phyloP scores from a whole-genome alignment of 2,329 filamentous ascomycete genomes.

The Bisporella sp. region DNA sequence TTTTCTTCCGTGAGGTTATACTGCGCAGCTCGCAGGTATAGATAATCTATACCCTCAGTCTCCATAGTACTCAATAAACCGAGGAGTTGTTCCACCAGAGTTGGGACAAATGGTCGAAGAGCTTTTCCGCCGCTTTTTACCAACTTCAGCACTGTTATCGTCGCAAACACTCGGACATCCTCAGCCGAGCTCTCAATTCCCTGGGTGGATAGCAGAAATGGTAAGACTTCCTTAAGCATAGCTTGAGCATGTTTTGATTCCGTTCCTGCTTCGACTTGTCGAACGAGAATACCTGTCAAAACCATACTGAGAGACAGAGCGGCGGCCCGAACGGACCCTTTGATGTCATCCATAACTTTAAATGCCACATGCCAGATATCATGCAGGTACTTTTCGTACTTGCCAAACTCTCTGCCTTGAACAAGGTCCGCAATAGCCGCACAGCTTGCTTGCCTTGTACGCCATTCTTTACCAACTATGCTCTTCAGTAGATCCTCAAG shows the following conservation, averaged over 20 bases:
- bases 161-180: conserved; percentile 80
- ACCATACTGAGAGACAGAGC: conserved; percentile 77
- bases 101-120: conserved; percentile 72
- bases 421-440: conserved; percentile 83
- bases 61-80: conserved; percentile 82
- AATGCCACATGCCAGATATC: conserved; percentile 82
- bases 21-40: conserved; percentile 80
- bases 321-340: conserved; percentile 76
- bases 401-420: conserved; percentile 66
- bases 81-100: conserved; percentile 74
- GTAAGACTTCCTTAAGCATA: conserved; percentile 81
- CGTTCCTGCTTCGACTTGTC: conserved; percentile 75
- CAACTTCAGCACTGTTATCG: conserved; percentile 77
- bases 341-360: conserved; percentile 93
- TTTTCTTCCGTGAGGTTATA: conserved; percentile 75
- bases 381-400: conserved; percentile 78
- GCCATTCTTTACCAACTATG: conserved; percentile 87
- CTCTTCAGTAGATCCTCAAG: conserved; percentile 81
- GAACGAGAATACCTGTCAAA: conserved; percentile 77
- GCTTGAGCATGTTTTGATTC: conserved; percentile 61
- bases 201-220: conserved; percentile 82
- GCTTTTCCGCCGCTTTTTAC: conserved; percentile 81
- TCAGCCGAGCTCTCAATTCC: conserved; percentile 84
- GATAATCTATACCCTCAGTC: conserved; percentile 82
- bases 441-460: conserved; percentile 86